Conservation (phyloP, 176 grass and related monocot species). For the Alopecurus myosuroides region DNA sequence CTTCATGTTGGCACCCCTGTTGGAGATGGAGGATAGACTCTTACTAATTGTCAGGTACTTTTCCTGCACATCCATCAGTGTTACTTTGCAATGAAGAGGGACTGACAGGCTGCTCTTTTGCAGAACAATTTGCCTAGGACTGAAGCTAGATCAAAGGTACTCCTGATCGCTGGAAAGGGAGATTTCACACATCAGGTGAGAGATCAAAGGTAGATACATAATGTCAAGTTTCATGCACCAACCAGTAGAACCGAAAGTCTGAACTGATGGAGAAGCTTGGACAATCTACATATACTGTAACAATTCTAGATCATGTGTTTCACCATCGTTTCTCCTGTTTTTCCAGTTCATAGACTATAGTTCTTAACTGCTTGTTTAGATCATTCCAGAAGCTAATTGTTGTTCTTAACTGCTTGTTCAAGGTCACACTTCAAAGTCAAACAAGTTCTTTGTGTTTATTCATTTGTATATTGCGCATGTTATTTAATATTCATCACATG, state of each 20-base stretch:
- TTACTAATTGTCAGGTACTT: not conserved
- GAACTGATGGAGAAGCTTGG: too few relatives aligned
- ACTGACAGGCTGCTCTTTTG: slow-evolving; percentile 17
- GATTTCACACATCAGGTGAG: not conserved
- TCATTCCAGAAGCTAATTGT: not conserved
- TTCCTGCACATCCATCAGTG: not conserved
- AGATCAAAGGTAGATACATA: slow-evolving; percentile 5
- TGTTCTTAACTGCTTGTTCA: slow-evolving; percentile 13
- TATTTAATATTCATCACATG: slow-evolving; percentile 11
- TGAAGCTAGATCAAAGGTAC: not conserved
- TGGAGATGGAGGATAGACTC: not conserved
- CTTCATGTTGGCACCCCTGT: not conserved
- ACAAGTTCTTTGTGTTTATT: not conserved
- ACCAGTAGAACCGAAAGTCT: too few relatives aligned
- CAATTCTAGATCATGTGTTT: not conserved
- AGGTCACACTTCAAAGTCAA: slow-evolving; percentile 1
- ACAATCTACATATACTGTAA: too few relatives aligned
- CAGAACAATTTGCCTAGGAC: slow-evolving; percentile 6
- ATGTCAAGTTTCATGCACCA: too few relatives aligned
- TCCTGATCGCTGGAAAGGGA: not conserved
- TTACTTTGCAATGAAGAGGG: slow-evolving; percentile 5
- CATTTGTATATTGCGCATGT: not conserved
- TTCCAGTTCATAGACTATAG: not conserved
- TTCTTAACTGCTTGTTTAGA: not conserved
- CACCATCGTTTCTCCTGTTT: not conserved